phyloP scores from a whole-genome alignment of 495 filamentous ascomycete genomes.

The Podospora tetraspora region DNA sequence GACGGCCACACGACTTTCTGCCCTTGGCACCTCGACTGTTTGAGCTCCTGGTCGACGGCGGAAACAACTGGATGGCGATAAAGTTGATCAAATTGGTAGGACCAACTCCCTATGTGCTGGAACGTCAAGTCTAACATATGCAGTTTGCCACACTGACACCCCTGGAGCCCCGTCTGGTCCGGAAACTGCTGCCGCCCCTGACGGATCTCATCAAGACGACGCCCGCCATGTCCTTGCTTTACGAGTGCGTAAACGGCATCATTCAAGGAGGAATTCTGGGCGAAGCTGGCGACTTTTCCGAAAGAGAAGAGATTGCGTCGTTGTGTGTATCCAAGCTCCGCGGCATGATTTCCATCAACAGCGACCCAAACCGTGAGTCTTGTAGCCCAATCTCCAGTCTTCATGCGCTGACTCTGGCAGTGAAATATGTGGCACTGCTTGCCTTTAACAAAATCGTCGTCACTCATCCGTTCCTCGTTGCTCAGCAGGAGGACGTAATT shows the following conservation, averaged over 20 bases:
- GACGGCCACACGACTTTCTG: slow-evolving; percentile 88
- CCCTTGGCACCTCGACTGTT: slow-evolving; percentile 88
- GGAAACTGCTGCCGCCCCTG: slow-evolving; percentile 90
- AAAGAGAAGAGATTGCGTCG: slow-evolving; percentile 86
- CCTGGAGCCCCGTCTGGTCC: slow-evolving; percentile 81
- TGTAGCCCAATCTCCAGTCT: neutral
- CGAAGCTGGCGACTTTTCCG: slow-evolving; percentile 65
- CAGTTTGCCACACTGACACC: slow-evolving; percentile 95
- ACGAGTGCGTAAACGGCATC: slow-evolving; percentile 97
- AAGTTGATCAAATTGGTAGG: slow-evolving; percentile 94
- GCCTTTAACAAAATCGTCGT: slow-evolving; percentile 91
- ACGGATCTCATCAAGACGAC: slow-evolving; percentile 91
- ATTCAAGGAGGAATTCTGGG: slow-evolving; percentile 93
- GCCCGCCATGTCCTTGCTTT: slow-evolving; percentile 90
- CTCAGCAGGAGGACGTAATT: slow-evolving; percentile 90
- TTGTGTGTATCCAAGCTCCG: slow-evolving; percentile 89
- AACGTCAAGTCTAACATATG: slow-evolving; percentile 23
- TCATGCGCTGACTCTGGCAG: slow-evolving; percentile 37
- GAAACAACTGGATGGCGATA: slow-evolving; percentile 99
- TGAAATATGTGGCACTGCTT: slow-evolving; percentile 94
- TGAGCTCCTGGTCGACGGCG: slow-evolving; percentile 82
- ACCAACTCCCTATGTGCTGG: neutral
- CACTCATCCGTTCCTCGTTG: slow-evolving; percentile 80
- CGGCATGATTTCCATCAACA: slow-evolving; percentile 87
- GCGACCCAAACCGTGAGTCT: slow-evolving; percentile 82